A percentile compares a stretch with the other conserved stretches of the same genome.
phyloP scores from a whole-genome alignment of 306 rosid genomes.

The Luffa acutangula region DNA sequence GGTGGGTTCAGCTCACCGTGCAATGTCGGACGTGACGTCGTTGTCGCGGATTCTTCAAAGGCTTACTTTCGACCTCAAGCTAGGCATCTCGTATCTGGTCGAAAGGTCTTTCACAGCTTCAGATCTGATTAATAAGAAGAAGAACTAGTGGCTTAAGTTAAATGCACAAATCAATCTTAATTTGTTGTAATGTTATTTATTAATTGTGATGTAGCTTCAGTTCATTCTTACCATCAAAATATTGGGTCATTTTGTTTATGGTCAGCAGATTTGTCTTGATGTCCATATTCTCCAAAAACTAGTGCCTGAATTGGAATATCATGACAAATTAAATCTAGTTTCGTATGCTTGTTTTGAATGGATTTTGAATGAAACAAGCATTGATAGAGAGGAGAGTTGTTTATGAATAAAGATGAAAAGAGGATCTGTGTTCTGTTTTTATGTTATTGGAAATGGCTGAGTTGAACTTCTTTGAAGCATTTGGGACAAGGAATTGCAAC shows the following conservation, averaged over 20 bases:
- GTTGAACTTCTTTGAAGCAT: not conserved
- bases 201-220: not conserved
- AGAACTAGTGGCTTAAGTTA: conserved; percentile 16
- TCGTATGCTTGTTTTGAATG: not conserved
- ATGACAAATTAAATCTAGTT: not conserved
- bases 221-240: not conserved
- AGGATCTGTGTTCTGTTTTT: not conserved
- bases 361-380: not conserved
- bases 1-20: conserved; percentile 72
- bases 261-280: not conserved
- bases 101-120: conserved; percentile 40
- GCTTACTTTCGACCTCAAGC: conserved; percentile 49
- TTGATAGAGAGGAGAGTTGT: not conserved
- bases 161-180: not conserved
- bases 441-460: not conserved
- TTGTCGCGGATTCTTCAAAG: conserved; percentile 50
- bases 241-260: not conserved
- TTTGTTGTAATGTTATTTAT: conserved; percentile 1
- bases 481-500: not conserved
- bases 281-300: not conserved
- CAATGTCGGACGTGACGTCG: conserved; percentile 63
- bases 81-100: conserved; percentile 39
- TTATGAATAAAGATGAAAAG: not conserved
- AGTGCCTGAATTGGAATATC: not conserved
- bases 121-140: conserved; percentile 47